These are phyloP conservation scores for Diplodia scrobiculata DNA, from an alignment of 2,329 filamentous ascomycete genomes.

Conservation along the genomic window DNA sequence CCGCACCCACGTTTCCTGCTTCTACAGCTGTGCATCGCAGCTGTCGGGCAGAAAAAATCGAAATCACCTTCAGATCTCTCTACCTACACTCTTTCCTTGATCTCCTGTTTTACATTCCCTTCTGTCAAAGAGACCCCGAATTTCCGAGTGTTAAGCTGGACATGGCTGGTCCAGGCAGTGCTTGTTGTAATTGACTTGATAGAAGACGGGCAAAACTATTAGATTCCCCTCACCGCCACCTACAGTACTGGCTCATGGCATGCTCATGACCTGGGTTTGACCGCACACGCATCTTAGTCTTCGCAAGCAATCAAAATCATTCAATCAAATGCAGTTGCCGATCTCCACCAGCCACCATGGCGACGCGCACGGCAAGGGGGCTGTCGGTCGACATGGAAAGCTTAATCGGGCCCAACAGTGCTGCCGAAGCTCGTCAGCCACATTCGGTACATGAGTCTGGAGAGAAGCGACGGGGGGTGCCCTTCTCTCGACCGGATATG, in stretches of 20 bases:
- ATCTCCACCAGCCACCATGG: constrained; percentile 15
- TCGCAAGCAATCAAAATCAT: background rate
- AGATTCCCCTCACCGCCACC: constrained; percentile 13
- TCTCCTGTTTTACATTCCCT: constrained; percentile 25
- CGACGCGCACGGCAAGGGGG: constrained; percentile 12
- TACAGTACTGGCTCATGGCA: background rate
- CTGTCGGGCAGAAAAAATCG: constrained; percentile 22
- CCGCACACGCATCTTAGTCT: background rate
- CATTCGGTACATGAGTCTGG: too few species aligned
- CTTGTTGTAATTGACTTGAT: constrained; percentile 26
- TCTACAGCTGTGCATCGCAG: constrained; percentile 14
- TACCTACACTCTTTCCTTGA: constrained; percentile 24
- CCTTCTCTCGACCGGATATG: background rate
- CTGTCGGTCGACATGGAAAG: background rate
- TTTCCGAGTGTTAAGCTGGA: constrained; percentile 16
- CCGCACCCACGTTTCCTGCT: constrained; percentile 16
- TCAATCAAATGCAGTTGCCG: constrained; percentile 8
- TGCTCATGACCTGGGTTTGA: background rate
- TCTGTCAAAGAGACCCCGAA: constrained; percentile 19
- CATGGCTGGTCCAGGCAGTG: constrained; percentile 23
- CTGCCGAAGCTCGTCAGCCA: too few species aligned
- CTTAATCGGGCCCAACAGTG: background rate
- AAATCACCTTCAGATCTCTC: constrained; percentile 19
- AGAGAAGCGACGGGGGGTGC: background rate
- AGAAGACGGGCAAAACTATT: constrained; percentile 21